Evolutionary conservation across 352 stramenopile genomes (phyloP), one percentile per base, ranked within the genome.

Genomic region (Phytophthora colocasiae): DNA sequence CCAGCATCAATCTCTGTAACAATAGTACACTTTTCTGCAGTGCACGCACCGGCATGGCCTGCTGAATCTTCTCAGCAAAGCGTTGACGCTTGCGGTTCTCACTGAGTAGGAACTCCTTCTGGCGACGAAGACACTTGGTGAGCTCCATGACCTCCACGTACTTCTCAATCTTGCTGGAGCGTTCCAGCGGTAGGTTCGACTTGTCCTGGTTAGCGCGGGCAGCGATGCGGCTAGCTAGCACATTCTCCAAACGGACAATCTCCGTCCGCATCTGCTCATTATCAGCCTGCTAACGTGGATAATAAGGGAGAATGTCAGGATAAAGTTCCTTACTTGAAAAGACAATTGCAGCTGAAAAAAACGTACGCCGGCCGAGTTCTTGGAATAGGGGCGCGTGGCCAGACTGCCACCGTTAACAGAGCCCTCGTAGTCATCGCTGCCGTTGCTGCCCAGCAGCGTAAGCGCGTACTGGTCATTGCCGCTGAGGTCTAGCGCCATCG

Each of bases 101-200:
- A 32, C 80, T 92, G 27, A 95, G 63, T n/a, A 95, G 38, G 38
- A 93, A 95, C 76, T 95, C 83, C 57, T 95, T 92, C 57, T 95
- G 86, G 32, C 86, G 86, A 29, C 86, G 86, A 52, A 95, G 69
- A 73, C 86, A 95, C 71, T 95, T 95, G 66, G 84, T 95, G 24
- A 95, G 80, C 44, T 95, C 86, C 86, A 95, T 93, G 22, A 93
- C 83, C 61, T 95, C 86, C 49, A 93, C 83, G 73, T 95, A 95
- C 57, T 95, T 95, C 53, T 95, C 86, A 49, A 94, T 94, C 63
- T 92, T 92, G 61, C 73, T 87, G 46, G 84, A 92, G 43, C 85
- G 85, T 74, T 93, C 85, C 9, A 93, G 72, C 29, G 86, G 76
- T 52, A 88, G 77, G 36, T 86, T 84, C 7, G 78, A 77, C 58